These are phyloP conservation scores for Scheffersomyces lignicola DNA, from an alignment of 1,139 yeast genomes.

Conservation along the genomic window DNA sequence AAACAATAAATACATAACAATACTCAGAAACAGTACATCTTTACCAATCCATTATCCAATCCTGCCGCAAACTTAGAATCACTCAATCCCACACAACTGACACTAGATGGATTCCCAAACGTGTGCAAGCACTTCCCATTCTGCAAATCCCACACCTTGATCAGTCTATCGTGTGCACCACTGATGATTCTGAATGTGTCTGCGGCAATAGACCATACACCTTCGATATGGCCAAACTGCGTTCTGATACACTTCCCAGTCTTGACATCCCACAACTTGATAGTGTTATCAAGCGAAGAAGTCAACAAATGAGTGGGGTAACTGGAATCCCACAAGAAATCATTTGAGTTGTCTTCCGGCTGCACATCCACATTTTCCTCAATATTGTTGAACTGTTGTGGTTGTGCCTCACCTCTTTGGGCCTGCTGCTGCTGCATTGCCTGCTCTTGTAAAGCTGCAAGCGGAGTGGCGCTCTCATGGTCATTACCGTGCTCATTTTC, in stretches of 20 bases:
- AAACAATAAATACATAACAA: too few species aligned
- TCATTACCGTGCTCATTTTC: constrained; percentile 22
- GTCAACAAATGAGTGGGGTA: constrained; percentile 82
- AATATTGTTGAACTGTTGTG: not conserved
- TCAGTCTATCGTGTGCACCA: constrained; percentile 89
- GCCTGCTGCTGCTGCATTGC: not conserved
- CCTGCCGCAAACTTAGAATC: constrained; percentile 91
- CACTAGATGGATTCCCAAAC: constrained; percentile 73
- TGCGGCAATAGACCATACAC: constrained; percentile 95
- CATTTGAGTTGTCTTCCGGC: not conserved
- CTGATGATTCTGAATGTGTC: constrained; percentile 92
- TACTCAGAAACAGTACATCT: constrained; percentile 71
- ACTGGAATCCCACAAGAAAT: constrained; percentile 17
- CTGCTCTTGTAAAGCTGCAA: too few species aligned
- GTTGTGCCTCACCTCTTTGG: not conserved
- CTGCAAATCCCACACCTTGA: constrained; percentile 95
- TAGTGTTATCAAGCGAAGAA: constrained; percentile 89
- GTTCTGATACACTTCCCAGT: constrained; percentile 89
- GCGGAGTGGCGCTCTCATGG: constrained; percentile 14
- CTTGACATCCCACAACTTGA: constrained; percentile 86
- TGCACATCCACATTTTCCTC: constrained; percentile 5
- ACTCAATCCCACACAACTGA: constrained; percentile 84
- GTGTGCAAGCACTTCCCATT: constrained; percentile 93
- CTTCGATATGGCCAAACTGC: constrained; percentile 96
- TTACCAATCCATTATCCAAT: constrained; percentile 80